Base-by-base conservation (phyloP, 2,329 filamentous ascomycete genomes). In the Ophiostoma triangulosporum region DNA sequence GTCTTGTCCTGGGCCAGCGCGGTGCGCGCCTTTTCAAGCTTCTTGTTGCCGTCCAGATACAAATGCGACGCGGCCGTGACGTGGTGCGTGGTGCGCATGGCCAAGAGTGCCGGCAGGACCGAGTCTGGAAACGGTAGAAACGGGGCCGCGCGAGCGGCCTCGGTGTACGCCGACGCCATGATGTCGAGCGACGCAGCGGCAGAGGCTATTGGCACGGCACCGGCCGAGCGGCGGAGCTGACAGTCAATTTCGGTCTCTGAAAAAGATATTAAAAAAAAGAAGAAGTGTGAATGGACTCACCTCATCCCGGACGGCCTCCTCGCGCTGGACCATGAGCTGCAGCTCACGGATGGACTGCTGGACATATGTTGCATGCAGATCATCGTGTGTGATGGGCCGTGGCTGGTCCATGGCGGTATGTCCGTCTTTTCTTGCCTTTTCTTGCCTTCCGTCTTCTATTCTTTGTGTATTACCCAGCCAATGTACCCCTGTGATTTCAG, bases 321-420 rank as follows among this genome's bases (percentile, higher is more conserved):
- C 73, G 61, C 81, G 73, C 53, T 69, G 68, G 29, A 83, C 72
- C 60, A 71, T 71, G 15, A 67, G 69, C 63, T 85, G 80, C 1
- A 91, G 76, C 62, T 84, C 81, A 57, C 73, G 75, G 45, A 90
- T 62, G 2, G 86, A 88, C 52, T 77, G 75, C 54, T 87, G 78
- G 45, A 91, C 69, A 61, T 75, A 78, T 40, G 71, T 64, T 51
- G 74, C 68, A 57, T 81, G 73, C 53, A 69, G 58, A 46, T 62
- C 60, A 61, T 71, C 67, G 22, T 64, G 61, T 38, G 65, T 66
- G 45, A 66, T 57, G 33, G 57, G 56, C 17, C 58, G 57, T 53
- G 57, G 62, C 9, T 61, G 59, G 35, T 66, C 64, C 64, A 68
- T 53, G 26, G 50, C n/a, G 24, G 14, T 7, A 12, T 27, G 27